Conservation (phyloP, 768 basidiomycete species). For the Agaricus subrufescens region DNA sequence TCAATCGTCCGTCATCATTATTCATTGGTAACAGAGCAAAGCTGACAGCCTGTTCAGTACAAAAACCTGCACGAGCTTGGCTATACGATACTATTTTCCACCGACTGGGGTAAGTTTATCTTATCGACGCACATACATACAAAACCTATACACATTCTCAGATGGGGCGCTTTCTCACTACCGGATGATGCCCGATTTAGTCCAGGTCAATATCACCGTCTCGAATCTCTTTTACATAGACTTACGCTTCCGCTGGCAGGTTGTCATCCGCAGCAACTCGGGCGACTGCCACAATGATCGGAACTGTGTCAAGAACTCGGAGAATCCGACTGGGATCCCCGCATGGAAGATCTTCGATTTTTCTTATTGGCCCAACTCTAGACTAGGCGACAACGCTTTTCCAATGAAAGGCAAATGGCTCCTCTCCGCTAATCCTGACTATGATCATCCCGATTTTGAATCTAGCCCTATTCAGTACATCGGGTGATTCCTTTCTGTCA, state of each 20-base stretch:
- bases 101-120: conserved; percentile 16
- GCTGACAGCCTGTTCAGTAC: conserved; percentile 13
- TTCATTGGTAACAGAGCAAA: no score
- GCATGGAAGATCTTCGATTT: conserved; percentile 33
- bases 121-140: background rate
- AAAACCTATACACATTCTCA: background rate
- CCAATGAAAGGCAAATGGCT: conserved; percentile 27
- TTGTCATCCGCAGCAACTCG: conserved; percentile 21
- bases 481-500: conserved; percentile 10
- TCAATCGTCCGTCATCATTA: conserved; percentile 18
- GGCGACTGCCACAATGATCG: conserved; percentile 21
- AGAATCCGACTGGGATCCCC: conserved; percentile 28
- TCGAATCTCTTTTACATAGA: background rate
- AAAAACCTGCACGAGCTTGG: conserved; percentile 20
- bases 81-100: conserved; percentile 21
- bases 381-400: background rate
- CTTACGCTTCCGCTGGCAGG: conserved; percentile 10
- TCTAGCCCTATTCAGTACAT: conserved; percentile 20
- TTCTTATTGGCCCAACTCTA: conserved; percentile 18
- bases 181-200: conserved; percentile 25
- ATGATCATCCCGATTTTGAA: conserved; percentile 8
- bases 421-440: conserved; percentile 25
- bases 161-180: conserved; percentile 24
- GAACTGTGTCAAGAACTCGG: conserved; percentile 21
- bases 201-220: conserved; percentile 17